These are phyloP conservation scores for Tetratostichococcus sp. DNA, from an alignment of 139 green algal species.

Conservation along the genomic window DNA sequence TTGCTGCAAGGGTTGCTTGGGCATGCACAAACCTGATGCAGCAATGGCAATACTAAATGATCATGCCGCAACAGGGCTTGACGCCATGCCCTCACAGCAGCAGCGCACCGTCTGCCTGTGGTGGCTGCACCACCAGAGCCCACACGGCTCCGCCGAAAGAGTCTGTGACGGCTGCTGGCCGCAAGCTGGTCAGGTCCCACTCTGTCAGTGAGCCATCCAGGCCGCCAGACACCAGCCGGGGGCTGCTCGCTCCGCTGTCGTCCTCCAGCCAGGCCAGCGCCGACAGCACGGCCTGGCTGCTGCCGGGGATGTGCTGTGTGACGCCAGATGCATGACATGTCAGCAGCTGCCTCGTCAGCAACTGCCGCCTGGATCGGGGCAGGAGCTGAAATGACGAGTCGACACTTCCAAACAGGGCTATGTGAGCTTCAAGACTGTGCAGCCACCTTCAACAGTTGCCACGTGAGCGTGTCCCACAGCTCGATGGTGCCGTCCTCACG, in stretches of 20 bases:
- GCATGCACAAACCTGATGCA: not conserved
- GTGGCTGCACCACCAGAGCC: constrained; percentile 59
- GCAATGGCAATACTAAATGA: no score
- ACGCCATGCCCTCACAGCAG: not conserved
- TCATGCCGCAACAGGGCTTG: constrained; percentile 5
- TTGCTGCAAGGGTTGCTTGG: no score
- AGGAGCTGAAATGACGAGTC: not conserved
- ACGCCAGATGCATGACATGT: no score
- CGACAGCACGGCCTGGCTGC: constrained; percentile 47
- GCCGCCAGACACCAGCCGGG: constrained; percentile 63
- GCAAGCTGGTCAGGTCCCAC: constrained; percentile 46
- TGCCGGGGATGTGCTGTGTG: constrained; percentile 61
- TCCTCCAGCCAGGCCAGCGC: constrained; percentile 64
- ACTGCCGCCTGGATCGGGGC: not conserved
- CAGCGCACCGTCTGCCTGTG: not conserved
- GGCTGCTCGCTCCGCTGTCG: constrained; percentile 23
- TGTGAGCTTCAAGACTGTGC: not conserved
- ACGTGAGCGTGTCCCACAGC: constrained; percentile 65
- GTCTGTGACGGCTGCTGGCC: constrained; percentile 33
- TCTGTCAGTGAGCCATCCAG: constrained; percentile 75
- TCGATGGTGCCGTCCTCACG: constrained; percentile 82
- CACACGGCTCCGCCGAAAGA: constrained; percentile 84
- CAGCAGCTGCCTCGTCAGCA: no score
- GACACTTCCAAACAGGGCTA: not conserved
- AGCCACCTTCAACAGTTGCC: constrained; percentile 51